Evolutionary conservation across 768 basidiomycete species (phyloP).

Genomic region (Boletus reticuloceps): DNA sequence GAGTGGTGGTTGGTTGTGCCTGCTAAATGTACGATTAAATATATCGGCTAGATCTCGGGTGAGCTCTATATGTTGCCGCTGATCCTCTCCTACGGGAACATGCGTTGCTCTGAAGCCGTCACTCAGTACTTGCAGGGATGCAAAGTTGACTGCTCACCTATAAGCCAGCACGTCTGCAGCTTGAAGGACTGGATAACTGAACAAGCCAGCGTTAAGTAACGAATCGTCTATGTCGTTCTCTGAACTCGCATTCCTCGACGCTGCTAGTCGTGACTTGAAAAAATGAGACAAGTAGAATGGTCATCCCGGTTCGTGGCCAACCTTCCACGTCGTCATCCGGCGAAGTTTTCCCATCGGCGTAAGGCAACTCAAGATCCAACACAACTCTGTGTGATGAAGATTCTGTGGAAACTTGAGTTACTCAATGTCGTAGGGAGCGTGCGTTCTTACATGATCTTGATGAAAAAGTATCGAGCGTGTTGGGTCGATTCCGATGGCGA

Average conservation of each 20-base stretch:
- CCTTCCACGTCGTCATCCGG: conserved; percentile 98
- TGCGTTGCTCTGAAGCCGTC: conserved; percentile 66
- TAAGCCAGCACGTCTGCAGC: conserved; percentile 83
- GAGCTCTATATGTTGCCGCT: conserved; percentile 91
- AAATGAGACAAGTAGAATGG: conserved; percentile 42
- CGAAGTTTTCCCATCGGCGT: conserved; percentile 71
- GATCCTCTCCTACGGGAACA: conserved; percentile 96
- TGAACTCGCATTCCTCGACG: conserved; percentile 64
- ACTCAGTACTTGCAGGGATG: not conserved
- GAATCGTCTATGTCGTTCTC: conserved; percentile 82
- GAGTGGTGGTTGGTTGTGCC: conserved; percentile 22
- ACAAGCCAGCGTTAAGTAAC: conserved; percentile 76
- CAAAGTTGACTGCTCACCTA: conserved; percentile 43
- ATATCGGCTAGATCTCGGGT: conserved; percentile 76
- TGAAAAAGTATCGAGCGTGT: conserved; percentile 73
- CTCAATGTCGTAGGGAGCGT: not conserved
- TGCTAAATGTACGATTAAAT: conserved; percentile 72
- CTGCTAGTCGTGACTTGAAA: conserved; percentile 46
- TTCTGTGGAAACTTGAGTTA: conserved; percentile 48
- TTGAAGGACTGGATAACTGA: conserved; percentile 92
- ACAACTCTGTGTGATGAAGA: conserved; percentile 77
- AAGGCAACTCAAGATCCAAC: conserved; percentile 41
- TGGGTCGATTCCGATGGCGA: conserved; percentile 86
- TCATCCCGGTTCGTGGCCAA: conserved; percentile 25
- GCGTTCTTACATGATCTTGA: conserved; percentile 74